Conservation (phyloP, 2,329 filamentous ascomycete species). For the Boeremia exigua region DNA sequence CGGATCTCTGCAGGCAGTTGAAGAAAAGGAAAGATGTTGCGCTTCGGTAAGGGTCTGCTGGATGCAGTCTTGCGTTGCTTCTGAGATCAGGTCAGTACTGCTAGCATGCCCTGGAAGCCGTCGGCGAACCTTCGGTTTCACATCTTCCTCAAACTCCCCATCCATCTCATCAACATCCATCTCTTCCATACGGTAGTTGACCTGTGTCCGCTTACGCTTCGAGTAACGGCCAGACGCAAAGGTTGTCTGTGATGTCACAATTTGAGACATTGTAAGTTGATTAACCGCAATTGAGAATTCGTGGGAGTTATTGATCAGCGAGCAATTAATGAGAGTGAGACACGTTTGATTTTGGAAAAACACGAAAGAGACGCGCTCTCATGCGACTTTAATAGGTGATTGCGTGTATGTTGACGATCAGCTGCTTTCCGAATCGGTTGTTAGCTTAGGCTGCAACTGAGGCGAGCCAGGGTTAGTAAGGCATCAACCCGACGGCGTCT, state of each 20-base stretch:
- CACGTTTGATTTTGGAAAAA: conserved; percentile 19
- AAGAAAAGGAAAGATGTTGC: conserved; percentile 44
- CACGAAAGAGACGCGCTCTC: conserved; percentile 35
- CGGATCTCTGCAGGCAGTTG: conserved; percentile 43
- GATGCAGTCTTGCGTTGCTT: conserved; percentile 29
- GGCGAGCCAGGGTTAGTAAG: conserved; percentile 34
- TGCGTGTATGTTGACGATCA: conserved; percentile 17
- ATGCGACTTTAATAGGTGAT: conserved; percentile 30
- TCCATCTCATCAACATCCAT: conserved; percentile 30
- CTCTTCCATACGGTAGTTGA: conserved; percentile 39
- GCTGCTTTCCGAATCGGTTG: conserved; percentile 19
- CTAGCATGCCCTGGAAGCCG: background rate
- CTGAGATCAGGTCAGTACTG: conserved; percentile 21
- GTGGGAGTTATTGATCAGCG: background rate
- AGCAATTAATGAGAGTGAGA: background rate
- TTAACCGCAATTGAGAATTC: background rate
- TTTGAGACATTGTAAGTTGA: conserved; percentile 24
- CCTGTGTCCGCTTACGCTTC: conserved; percentile 43
- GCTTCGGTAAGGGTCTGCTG: conserved; percentile 35
- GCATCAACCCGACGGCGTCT: conserved; percentile 33
- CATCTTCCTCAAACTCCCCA: conserved; percentile 25
- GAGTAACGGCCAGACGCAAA: conserved; percentile 35
- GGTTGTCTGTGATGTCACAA: conserved; percentile 10
- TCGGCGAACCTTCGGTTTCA: conserved; percentile 34
- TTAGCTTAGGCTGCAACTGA: conserved; percentile 44